These are phyloP conservation scores for Pichia pseudocactophila DNA, from an alignment of 805 yeast species.

Conservation along the genomic window DNA sequence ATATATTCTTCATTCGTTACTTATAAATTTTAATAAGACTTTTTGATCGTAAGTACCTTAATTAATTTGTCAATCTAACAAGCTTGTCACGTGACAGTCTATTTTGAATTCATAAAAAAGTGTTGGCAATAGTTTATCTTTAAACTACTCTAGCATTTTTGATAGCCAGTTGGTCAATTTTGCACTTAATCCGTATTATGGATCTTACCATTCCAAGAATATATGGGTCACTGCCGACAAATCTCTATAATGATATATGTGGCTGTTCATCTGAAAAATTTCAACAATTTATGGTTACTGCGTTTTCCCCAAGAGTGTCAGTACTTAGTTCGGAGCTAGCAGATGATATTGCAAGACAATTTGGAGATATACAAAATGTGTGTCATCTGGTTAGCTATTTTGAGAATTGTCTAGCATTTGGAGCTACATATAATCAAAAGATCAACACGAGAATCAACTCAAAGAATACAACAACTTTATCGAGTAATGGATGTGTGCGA, in stretches of 20 bases:
- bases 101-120: too few relatives aligned
- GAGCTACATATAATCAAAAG: not conserved
- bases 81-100: too few relatives aligned
- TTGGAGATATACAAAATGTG: constrained; percentile 10
- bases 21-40: too few relatives aligned
- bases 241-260: constrained; percentile 14
- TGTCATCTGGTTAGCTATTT: constrained; percentile 20
- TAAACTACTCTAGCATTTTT: too few relatives aligned
- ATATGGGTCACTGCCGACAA: not conserved
- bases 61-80: too few relatives aligned
- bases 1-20: too few relatives aligned
- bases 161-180: too few relatives aligned
- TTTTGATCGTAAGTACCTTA: too few relatives aligned
- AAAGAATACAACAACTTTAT: not conserved
- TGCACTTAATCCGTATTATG: not conserved
- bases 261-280: constrained; percentile 23
- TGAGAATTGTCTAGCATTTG: constrained; percentile 13
- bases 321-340: constrained; percentile 22
- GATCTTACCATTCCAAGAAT: constrained; percentile 5
- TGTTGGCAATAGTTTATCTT: too few relatives aligned
- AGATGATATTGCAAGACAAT: constrained; percentile 14
- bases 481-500: constrained; percentile 5
- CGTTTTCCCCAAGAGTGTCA: constrained; percentile 27
- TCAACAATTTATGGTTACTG: constrained; percentile 23
- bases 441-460: not conserved